Percentiles rank a stretch among this genome's conserved stretches.
Conservation (phyloP, 345 rosid species). For the Chamaenerion angustifolium region DNA sequence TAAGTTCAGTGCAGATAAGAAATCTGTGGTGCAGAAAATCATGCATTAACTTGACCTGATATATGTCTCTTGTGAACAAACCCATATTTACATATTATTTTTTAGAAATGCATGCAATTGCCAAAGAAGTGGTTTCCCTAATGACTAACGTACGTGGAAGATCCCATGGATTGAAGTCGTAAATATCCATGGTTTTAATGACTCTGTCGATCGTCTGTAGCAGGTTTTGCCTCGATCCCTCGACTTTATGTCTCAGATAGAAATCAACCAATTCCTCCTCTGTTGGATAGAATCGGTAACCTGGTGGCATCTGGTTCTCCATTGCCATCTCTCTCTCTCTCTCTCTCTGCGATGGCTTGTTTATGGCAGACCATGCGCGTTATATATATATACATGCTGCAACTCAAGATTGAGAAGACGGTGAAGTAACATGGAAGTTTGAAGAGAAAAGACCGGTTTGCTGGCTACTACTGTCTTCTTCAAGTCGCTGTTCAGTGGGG, state of each 20-base stretch:
- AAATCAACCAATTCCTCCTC: constrained; percentile 39
- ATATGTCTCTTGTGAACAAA: too few relatives aligned
- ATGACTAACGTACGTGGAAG: constrained; percentile 23
- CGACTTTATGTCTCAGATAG: constrained; percentile 28
- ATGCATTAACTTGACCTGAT: too few relatives aligned
- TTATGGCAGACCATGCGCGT: background rate
- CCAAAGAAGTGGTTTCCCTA: too few relatives aligned
- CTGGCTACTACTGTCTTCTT: too few relatives aligned
- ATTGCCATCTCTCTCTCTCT: constrained; percentile 1
- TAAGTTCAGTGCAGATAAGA: background rate
- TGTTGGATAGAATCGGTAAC: constrained; percentile 51
- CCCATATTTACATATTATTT: too few relatives aligned
- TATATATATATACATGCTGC: background rate
- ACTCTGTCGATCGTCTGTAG: constrained; percentile 22
- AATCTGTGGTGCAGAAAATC: background rate
- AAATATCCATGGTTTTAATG: constrained; percentile 38
- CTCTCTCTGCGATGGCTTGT: background rate
- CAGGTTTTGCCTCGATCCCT: constrained; percentile 18
- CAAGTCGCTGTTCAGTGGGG: too few relatives aligned
- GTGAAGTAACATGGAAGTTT: too few relatives aligned
- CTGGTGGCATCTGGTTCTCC: constrained; percentile 30
- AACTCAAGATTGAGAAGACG: background rate
- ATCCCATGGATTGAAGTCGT: constrained; percentile 29
- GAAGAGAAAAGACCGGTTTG: too few relatives aligned
- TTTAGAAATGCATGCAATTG: too few relatives aligned